Evolutionary conservation across 441 rosid genomes (phyloP).

Genomic region (Euphorbia schlechtendalii): DNA sequence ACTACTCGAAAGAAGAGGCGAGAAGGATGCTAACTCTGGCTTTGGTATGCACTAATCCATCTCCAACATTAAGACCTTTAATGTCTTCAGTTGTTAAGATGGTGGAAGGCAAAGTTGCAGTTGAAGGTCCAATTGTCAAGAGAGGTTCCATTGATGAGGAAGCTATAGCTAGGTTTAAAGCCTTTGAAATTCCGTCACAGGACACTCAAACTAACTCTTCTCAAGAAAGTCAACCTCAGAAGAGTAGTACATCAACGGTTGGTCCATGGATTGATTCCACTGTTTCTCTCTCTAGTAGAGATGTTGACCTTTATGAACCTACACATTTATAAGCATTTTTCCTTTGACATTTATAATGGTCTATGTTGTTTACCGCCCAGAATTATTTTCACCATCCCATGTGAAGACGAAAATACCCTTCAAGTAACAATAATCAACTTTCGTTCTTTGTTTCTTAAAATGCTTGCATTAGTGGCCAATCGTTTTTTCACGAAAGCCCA

Average conservation of each 20-base stretch:
- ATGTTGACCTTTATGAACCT: neutral
- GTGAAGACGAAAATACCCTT: no score
- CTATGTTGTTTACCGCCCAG: no score
- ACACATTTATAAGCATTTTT: neutral
- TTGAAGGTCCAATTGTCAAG: slow-evolving; percentile 52
- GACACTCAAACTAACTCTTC: slow-evolving; percentile 30
- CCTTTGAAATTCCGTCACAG: slow-evolving; percentile 34
- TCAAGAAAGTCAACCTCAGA: slow-evolving; percentile 20
- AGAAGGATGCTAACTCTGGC: slow-evolving; percentile 46
- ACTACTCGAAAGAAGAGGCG: slow-evolving; percentile 45
- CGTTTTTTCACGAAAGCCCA: no score
- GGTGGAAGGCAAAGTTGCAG: slow-evolving; percentile 47
- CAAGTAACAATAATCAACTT: no score
- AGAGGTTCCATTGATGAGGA: slow-evolving; percentile 28
- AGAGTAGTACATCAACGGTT: slow-evolving; percentile 20
- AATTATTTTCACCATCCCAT: no score
- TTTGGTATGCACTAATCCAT: slow-evolving; percentile 56
- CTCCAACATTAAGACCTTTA: slow-evolving; percentile 55
- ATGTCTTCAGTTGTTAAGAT: slow-evolving; percentile 70
- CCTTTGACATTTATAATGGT: no score
- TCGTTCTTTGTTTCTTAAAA: no score
- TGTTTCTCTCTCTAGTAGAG: slow-evolving; percentile 9
- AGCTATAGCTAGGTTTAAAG: slow-evolving; percentile 34
- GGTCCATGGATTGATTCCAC: slow-evolving; percentile 38
- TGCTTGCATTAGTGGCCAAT: no score